Evolutionary conservation across 805 yeast species (phyloP).

Genomic region (Saccharomycopsis sp.): DNA sequence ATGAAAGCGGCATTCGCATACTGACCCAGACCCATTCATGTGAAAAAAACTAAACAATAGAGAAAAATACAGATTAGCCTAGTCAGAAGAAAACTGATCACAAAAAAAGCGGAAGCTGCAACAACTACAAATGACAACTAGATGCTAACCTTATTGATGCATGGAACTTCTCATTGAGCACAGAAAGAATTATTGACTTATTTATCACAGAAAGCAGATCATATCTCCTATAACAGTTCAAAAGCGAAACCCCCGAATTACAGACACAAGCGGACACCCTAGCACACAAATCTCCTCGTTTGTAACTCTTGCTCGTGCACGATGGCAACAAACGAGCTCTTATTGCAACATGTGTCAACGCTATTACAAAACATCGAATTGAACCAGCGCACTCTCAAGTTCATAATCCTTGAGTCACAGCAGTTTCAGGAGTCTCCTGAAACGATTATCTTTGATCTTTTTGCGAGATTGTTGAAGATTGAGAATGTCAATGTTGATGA

Average conservation of each 20-base stretch:
- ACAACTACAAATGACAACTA: not conserved
- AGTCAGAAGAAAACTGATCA: not conserved
- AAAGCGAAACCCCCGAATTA: not conserved
- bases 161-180: too few species aligned
- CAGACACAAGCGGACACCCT: not conserved
- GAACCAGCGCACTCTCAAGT: constrained; percentile 8
- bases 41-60: not conserved
- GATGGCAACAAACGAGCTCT: not conserved
- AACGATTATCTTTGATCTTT: constrained; percentile 9
- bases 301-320: too few species aligned
- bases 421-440: constrained; percentile 10
- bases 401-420: constrained; percentile 10
- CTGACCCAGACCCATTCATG: not conserved
- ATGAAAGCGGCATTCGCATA: too few species aligned
- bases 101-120: not conserved
- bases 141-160: not conserved
- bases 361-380: constrained; percentile 13
- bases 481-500: constrained; percentile 4
- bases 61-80: not conserved
- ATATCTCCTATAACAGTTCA: too few species aligned
- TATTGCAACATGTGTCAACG: not conserved
- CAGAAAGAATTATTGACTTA: too few species aligned
- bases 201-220: too few species aligned
- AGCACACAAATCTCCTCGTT: not conserved
- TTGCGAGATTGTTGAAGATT: constrained; percentile 12